These are phyloP conservation scores for Pascua guehoae DNA, from an alignment of 1,284 basidiomycete genomes.

Conservation along the genomic window DNA sequence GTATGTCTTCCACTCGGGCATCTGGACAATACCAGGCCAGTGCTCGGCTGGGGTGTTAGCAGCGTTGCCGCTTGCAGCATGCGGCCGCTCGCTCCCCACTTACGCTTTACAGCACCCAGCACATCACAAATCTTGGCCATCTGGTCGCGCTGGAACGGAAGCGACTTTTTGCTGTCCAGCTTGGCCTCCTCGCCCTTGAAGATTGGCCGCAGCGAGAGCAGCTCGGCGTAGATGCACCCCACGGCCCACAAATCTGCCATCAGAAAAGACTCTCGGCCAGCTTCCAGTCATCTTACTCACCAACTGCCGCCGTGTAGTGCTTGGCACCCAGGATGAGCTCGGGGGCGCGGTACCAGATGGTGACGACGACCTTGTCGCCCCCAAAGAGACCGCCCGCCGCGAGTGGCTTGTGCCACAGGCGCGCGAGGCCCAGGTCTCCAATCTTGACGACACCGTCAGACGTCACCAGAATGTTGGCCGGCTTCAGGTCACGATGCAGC, in stretches of 20 bases:
- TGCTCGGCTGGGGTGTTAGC: conserved; percentile 55
- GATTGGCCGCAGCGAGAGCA: conserved; percentile 87
- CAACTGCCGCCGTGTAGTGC: conserved; percentile 91
- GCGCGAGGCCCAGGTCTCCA: conserved; percentile 90
- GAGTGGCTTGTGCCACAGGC: conserved; percentile 57
- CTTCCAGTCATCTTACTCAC: conserved; percentile 33
- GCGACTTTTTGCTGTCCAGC: conserved; percentile 73
- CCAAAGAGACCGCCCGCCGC: conserved; percentile 55
- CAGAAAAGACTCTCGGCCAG: not conserved
- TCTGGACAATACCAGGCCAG: conserved; percentile 81
- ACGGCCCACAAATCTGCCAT: conserved; percentile 82
- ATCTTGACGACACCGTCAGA: conserved; percentile 90
- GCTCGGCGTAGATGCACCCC: conserved; percentile 93
- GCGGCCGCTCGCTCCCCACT: conserved; percentile 19
- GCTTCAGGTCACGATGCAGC: conserved; percentile 71
- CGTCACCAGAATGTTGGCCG: conserved; percentile 96
- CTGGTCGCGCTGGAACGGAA: conserved; percentile 93
- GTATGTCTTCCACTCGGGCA: conserved; percentile 85
- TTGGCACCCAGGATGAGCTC: conserved; percentile 91
- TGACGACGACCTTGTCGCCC: conserved; percentile 97
- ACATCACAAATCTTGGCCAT: conserved; percentile 92
- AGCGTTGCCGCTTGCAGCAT: not conserved
- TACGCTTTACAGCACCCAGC: conserved; percentile 81
- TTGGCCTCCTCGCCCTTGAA: conserved; percentile 99
- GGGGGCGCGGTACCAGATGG: conserved; percentile 97